A percentile compares a stretch with the other conserved stretches of the same genome.
phyloP scores from a whole-genome alignment of 2,329 filamentous ascomycete genomes.

The Blumeriella jaapii region DNA sequence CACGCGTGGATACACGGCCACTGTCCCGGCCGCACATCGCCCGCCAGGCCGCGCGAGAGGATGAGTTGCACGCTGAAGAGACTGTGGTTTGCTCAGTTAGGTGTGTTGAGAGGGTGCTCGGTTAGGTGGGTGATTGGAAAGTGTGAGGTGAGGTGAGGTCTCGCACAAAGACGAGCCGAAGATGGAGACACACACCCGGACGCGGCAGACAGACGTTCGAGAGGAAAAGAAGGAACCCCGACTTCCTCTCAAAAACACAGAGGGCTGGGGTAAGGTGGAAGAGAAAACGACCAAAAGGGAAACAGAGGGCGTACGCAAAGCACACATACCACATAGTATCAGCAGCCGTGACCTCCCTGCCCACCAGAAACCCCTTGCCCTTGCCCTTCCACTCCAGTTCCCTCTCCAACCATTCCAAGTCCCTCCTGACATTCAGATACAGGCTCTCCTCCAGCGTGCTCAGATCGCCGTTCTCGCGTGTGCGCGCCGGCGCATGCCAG shows the following conservation, averaged over 20 bases:
- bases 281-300: neutral
- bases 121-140: no score
- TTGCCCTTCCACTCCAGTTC: conserved; percentile 26
- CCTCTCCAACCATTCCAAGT: conserved; percentile 34
- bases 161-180: neutral
- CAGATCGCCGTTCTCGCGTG: conserved; percentile 14
- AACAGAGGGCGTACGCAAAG: neutral
- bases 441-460: conserved; percentile 29
- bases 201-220: no score
- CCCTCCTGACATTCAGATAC: conserved; percentile 33
- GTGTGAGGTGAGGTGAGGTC: no score
- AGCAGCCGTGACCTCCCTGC: neutral
- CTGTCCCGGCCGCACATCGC: conserved; percentile 1
- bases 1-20: conserved; percentile 9
- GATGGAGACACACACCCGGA: neutral
- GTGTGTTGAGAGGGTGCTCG: neutral
- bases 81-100: neutral
- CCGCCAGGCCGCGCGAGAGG: conserved; percentile 7
- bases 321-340: conserved; percentile 4
- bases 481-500: conserved; percentile 29
- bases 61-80: conserved; percentile 9
- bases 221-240: neutral
- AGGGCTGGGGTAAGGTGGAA: no score
- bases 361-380: neutral
- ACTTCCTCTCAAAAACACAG: no score